Conservation (phyloP, 352 stramenopile species). For the Globisporangium heterothallicum region DNA sequence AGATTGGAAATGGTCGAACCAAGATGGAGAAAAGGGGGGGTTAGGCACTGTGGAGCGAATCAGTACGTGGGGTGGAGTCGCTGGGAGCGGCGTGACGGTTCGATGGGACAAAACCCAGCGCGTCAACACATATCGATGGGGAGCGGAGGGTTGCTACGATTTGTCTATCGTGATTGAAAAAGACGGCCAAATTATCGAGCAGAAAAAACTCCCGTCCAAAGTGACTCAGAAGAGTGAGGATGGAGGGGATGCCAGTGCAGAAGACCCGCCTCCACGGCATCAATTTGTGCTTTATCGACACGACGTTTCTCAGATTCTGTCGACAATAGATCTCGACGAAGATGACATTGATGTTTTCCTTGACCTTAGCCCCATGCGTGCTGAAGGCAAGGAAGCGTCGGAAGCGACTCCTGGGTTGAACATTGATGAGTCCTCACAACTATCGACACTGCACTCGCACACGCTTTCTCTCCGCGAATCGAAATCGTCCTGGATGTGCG, state of each 20-base stretch:
- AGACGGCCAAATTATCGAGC: slow-evolving; percentile 34
- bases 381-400: slow-evolving; percentile 4
- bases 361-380: slow-evolving; percentile 24
- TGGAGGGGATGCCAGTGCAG: slow-evolving; percentile 10
- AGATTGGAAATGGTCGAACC: slow-evolving; percentile 80
- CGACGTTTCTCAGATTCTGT: slow-evolving; percentile 35
- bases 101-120: slow-evolving; percentile 78
- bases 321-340: slow-evolving; percentile 47
- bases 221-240: slow-evolving; percentile 11
- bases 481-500: slow-evolving; percentile 71
- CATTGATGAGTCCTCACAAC: slow-evolving; percentile 14
- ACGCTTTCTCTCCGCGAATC: slow-evolving; percentile 35
- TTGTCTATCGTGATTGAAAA: slow-evolving; percentile 66
- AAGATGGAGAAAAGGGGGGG: slow-evolving; percentile 61
- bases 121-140: slow-evolving; percentile 83
- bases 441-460: slow-evolving; percentile 55
- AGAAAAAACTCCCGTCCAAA: slow-evolving; percentile 40
- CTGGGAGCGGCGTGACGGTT: slow-evolving; percentile 73
- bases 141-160: slow-evolving; percentile 71
- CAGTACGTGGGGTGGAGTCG: slow-evolving; percentile 69
- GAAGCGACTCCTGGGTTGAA: slow-evolving; percentile 8
- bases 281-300: slow-evolving; percentile 64
- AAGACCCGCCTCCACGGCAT: slow-evolving; percentile 32
- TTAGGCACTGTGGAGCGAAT: slow-evolving; percentile 71
- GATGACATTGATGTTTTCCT: slow-evolving; percentile 54